Evolutionary conservation across 148 eudicot genomes (phyloP), one percentile per base, ranked within the genome.

Genomic region (Cornus suecica): DNA sequence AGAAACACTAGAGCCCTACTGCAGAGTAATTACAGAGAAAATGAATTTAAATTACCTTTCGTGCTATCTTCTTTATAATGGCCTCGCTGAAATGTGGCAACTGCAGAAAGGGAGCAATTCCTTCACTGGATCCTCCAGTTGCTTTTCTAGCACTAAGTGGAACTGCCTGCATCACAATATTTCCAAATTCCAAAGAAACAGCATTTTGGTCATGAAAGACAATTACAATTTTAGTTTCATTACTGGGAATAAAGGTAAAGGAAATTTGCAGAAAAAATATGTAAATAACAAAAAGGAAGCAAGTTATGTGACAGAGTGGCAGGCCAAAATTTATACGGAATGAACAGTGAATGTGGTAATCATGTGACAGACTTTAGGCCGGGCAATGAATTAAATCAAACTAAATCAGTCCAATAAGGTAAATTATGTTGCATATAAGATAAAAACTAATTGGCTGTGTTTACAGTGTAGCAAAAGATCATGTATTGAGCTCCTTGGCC

Each of bases 61-160:
- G 76, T 65, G 82, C 81, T 28, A 88, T 80, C 83, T 84, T 88
- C 74, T 86, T 86, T 25, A 88, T 77, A 69, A 80, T 79, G 41
- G 87, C 65, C 78, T 84, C 91, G 10, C 72, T 84, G 65, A 88
- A 84, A 77, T 88, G 89, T 63, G 91, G 91, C 72, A 88, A 77
- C 89, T 88, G 91, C 82, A 88, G 71, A 78, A 88, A 88, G 26
- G 91, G 80, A 68, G 89, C 89, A 75, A 78, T 82, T 31, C 89
- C 91, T 77, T 84, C 89, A 52, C 78, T 42, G 30, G 80, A 84
- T 54, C 79, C 87, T 58, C 87, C 87, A 58, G 79, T 63, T 51
- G 86, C 62, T 71, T 86, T 86, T 56, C 89, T 82, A 32, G 91
- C 81, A 80, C 89, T 82, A 64, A 88, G 86, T 45, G 89, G 91